These are phyloP conservation scores for Pythium aquatile DNA, from an alignment of 352 stramenopile species.

Conservation along the genomic window DNA sequence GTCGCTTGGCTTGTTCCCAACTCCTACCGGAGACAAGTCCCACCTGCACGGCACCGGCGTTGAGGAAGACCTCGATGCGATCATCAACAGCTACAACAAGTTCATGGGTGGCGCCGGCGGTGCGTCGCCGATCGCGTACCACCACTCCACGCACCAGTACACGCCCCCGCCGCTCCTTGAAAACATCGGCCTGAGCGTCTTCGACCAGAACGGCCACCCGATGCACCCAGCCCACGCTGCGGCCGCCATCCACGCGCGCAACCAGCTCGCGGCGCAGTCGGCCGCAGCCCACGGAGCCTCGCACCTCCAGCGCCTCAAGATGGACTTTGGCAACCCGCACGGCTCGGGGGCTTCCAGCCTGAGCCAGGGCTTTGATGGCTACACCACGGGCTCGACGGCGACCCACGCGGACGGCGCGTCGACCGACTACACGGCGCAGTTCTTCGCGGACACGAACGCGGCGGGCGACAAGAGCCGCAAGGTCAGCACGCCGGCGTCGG, in stretches of 20 bases:
- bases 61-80: slow-evolving; percentile 51
- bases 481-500: slow-evolving; percentile 21
- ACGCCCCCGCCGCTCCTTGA: slow-evolving; percentile 49
- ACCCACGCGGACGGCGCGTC: slow-evolving; percentile 28
- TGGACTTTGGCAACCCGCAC: slow-evolving; percentile 43
- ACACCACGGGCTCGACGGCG: slow-evolving; percentile 20
- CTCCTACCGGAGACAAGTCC: slow-evolving; percentile 37
- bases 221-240: slow-evolving; percentile 27
- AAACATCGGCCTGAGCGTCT: slow-evolving; percentile 60
- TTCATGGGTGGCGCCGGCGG: slow-evolving; percentile 47
- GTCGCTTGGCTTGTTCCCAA: slow-evolving; percentile 56
- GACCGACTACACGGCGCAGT: slow-evolving; percentile 63
- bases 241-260: slow-evolving; percentile 23
- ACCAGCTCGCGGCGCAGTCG: slow-evolving; percentile 18
- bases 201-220: slow-evolving; percentile 48
- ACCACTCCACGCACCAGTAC: slow-evolving; percentile 44
- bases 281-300: slow-evolving; percentile 17
- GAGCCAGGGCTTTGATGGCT: slow-evolving; percentile 42
- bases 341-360: not conserved
- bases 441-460: slow-evolving; percentile 49
- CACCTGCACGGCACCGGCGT: slow-evolving; percentile 24
- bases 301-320: slow-evolving; percentile 53
- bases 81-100: slow-evolving; percentile 77
- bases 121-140: slow-evolving; percentile 49
- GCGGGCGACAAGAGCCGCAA: slow-evolving; percentile 42